These are phyloP conservation scores for Aspergillus tubingensis DNA, from an alignment of 2,329 filamentous ascomycete genomes.

Conservation along the genomic window DNA sequence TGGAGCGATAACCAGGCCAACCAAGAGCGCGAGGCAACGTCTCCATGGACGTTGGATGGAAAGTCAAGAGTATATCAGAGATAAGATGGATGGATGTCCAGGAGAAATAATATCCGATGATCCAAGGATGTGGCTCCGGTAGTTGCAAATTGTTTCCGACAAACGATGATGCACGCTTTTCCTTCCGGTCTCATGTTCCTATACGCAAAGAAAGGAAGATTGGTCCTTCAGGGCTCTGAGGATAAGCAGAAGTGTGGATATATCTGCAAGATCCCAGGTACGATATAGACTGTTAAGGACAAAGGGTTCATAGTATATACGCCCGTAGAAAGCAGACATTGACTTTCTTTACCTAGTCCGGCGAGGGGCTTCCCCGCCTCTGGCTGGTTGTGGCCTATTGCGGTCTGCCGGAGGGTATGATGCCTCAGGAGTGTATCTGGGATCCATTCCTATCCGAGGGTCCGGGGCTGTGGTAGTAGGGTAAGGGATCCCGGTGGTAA, in stretches of 20 bases:
- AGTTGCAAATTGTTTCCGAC: slow-evolving; percentile 20
- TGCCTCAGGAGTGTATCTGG: slow-evolving; percentile 46
- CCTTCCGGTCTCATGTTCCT: slow-evolving; percentile 19
- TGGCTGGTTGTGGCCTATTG: slow-evolving; percentile 43
- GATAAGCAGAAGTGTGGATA: slow-evolving; percentile 14
- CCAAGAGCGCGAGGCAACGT: slow-evolving; percentile 14
- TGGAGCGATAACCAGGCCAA: slow-evolving; percentile 13
- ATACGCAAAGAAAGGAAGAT: slow-evolving; percentile 18
- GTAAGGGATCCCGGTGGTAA: slow-evolving; percentile 44
- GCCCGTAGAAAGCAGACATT: slow-evolving; percentile 17
- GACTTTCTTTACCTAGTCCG: slow-evolving; percentile 36
- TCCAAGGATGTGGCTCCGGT: slow-evolving; percentile 20
- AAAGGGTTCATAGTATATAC: slow-evolving; percentile 11
- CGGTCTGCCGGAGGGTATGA: slow-evolving; percentile 32
- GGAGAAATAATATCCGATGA: slow-evolving; percentile 21
- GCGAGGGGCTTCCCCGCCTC: slow-evolving; percentile 41
- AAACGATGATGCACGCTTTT: slow-evolving; percentile 20
- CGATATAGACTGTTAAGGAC: slow-evolving; percentile 13
- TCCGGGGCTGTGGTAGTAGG: slow-evolving; percentile 44
- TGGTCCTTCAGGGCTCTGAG: slow-evolving; percentile 15
- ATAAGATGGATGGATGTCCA: slow-evolving; percentile 20
- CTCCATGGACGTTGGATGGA: slow-evolving; percentile 13
- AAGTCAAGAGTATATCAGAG: slow-evolving; percentile 15
- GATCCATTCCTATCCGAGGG: slow-evolving; percentile 46
- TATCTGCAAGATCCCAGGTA: slow-evolving; percentile 7